These are phyloP conservation scores for Colletotrichum sp. DNA, from an alignment of 2,329 filamentous ascomycete genomes.

Conservation along the genomic window DNA sequence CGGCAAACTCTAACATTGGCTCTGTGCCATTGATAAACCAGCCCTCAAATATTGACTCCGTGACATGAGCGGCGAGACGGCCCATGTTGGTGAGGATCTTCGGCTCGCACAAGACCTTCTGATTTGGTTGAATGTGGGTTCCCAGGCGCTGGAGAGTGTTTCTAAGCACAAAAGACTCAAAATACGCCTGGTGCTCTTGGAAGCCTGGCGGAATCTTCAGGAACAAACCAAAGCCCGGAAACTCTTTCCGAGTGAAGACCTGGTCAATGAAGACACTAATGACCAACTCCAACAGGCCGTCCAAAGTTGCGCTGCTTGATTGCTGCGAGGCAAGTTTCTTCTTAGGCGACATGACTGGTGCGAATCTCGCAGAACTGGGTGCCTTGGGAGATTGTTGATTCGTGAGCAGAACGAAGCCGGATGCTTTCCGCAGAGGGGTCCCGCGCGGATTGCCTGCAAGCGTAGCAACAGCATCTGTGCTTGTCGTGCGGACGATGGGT, in stretches of 20 bases:
- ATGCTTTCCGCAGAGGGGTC: constrained; percentile 76
- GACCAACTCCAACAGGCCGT: constrained; percentile 78
- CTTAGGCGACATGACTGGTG: constrained; percentile 64
- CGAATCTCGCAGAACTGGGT: constrained; percentile 67
- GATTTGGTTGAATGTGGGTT: constrained; percentile 72
- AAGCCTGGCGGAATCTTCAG: constrained; percentile 91
- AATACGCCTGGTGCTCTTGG: constrained; percentile 92
- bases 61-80: constrained; percentile 79
- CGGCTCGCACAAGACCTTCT: constrained; percentile 78
- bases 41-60: constrained; percentile 92
- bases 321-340: constrained; percentile 54
- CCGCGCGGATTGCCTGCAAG: constrained; percentile 57
- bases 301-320: constrained; percentile 73
- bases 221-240: constrained; percentile 84
- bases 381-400: constrained; percentile 65
- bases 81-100: constrained; percentile 86
- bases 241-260: constrained; percentile 85
- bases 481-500: constrained; percentile 78
- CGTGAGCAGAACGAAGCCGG: constrained; percentile 89
- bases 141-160: constrained; percentile 75
- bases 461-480: constrained; percentile 53
- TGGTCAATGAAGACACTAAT: constrained; percentile 86
- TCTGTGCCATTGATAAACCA: constrained; percentile 94
- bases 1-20: constrained; percentile 83
- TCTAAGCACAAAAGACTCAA: constrained; percentile 86